Conservation (phyloP, 495 filamentous ascomycete genomes). For the Aspergillus cavernicola region DNA sequence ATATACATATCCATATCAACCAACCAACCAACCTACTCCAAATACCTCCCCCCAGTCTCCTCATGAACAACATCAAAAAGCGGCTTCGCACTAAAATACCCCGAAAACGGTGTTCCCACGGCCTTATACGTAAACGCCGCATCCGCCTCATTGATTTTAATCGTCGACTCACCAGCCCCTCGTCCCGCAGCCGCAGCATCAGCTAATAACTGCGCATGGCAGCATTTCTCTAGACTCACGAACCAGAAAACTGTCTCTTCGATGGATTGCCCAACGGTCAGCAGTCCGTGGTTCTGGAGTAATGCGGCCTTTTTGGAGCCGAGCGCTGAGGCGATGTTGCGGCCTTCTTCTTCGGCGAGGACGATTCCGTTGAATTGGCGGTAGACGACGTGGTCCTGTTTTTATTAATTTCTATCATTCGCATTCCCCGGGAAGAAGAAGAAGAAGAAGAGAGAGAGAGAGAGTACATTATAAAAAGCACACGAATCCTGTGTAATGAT, state of each 20-base stretch:
- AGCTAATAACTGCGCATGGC: conserved; percentile 70
- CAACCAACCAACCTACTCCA: conserved; percentile 44
- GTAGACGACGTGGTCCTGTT: conserved; percentile 60
- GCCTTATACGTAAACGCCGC: conserved; percentile 64
- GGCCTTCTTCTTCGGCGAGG: conserved; percentile 65
- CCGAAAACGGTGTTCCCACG: conserved; percentile 57
- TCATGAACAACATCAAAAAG: conserved; percentile 68
- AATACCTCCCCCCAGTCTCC: conserved; percentile 58
- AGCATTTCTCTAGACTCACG: conserved; percentile 68
- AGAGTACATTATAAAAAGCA: conserved; percentile 55
- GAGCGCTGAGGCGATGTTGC: conserved; percentile 60
- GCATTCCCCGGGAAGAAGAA: not conserved
- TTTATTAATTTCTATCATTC: not conserved
- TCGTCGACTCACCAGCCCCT: conserved; percentile 49
- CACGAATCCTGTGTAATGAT: conserved; percentile 71
- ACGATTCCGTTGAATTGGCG: conserved; percentile 69
- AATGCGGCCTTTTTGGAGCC: conserved; percentile 67
- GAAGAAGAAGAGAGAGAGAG: not conserved
- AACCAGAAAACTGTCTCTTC: conserved; percentile 73
- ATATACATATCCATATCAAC: no score
- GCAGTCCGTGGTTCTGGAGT: conserved; percentile 65
- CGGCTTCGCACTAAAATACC: conserved; percentile 72
- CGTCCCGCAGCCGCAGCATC: conserved; percentile 68
- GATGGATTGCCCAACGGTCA: conserved; percentile 54
- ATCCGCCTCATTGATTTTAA: conserved; percentile 66